Conservation (phyloP, 768 basidiomycete species). For the Pleurotus cornucopiae region DNA sequence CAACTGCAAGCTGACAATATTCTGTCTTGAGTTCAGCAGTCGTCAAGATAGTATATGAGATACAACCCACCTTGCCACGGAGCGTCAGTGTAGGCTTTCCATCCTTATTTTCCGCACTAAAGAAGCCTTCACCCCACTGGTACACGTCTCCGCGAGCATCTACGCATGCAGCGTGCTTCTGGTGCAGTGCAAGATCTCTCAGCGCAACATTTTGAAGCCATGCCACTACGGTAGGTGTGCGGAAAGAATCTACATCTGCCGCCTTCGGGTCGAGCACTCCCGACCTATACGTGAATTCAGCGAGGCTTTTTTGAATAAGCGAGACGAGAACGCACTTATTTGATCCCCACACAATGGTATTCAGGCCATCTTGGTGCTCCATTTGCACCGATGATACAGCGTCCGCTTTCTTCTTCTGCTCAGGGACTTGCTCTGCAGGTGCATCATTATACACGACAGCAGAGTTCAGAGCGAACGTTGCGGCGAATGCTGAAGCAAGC, state of each 20-base stretch:
- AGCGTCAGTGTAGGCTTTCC: conserved; percentile 48
- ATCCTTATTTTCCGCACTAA: conserved; percentile 25
- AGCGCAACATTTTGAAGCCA: conserved; percentile 70
- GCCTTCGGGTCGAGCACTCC: conserved; percentile 38
- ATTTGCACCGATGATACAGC: not conserved
- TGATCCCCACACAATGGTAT: conserved; percentile 68
- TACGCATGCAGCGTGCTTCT: conserved; percentile 67
- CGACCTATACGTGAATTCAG: conserved; percentile 29
- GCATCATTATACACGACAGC: conserved; percentile 3
- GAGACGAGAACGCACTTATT: conserved; percentile 46
- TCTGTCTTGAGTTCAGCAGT: conserved; percentile 34
- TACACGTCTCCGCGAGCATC: conserved; percentile 79
- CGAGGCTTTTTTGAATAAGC: not conserved
- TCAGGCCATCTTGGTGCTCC: conserved; percentile 24
- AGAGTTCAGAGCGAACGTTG: conserved; percentile 9
- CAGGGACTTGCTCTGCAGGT: not conserved
- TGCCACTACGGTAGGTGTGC: conserved; percentile 42
- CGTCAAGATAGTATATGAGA: not conserved
- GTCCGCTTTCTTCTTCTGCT: not conserved
- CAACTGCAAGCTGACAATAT: conserved; percentile 61
- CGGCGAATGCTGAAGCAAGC: conserved; percentile 18
- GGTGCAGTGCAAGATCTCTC: conserved; percentile 67
- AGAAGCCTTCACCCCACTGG: conserved; percentile 76
- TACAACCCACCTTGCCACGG: conserved; percentile 52
- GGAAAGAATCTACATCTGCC: conserved; percentile 36